A percentile compares a stretch with the other conserved stretches of the same genome.
Conservation (phyloP, 1,284 basidiomycete species). For the Pholiota adiposa region DNA sequence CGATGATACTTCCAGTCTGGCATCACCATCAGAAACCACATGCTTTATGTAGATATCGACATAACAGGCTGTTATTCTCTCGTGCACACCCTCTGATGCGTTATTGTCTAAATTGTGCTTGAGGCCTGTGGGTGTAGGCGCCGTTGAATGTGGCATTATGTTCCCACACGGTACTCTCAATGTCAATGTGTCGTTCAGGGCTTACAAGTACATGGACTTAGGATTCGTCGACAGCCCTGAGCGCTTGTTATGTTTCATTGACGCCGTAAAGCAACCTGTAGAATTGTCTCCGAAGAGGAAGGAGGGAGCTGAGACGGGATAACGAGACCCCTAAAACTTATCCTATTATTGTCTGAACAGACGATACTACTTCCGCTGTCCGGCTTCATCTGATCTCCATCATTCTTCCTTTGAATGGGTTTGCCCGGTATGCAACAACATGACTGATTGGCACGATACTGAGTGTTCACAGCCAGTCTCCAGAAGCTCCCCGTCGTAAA, state of each 20-base stretch:
- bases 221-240: neutral
- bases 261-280: neutral
- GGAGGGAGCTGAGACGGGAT: neutral
- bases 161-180: neutral
- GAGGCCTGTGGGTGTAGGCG: neutral
- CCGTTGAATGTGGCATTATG: neutral
- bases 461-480: neutral
- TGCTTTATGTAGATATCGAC: neutral
- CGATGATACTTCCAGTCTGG: neutral
- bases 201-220: neutral
- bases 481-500: neutral
- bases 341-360: neutral
- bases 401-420: neutral
- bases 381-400: neutral
- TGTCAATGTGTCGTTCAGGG: neutral
- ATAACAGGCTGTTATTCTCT: neutral
- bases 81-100: neutral
- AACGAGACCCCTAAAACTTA: neutral
- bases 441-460: neutral
- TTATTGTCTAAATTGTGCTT: neutral
- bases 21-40: neutral
- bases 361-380: neutral
- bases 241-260: neutral
- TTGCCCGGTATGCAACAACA: neutral
- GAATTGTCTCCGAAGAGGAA: neutral